Evolutionary conservation across 2,329 filamentous ascomycete genomes (phyloP), one percentile per base, ranked within the genome.

Genomic region (Exserohilum turcica): DNA sequence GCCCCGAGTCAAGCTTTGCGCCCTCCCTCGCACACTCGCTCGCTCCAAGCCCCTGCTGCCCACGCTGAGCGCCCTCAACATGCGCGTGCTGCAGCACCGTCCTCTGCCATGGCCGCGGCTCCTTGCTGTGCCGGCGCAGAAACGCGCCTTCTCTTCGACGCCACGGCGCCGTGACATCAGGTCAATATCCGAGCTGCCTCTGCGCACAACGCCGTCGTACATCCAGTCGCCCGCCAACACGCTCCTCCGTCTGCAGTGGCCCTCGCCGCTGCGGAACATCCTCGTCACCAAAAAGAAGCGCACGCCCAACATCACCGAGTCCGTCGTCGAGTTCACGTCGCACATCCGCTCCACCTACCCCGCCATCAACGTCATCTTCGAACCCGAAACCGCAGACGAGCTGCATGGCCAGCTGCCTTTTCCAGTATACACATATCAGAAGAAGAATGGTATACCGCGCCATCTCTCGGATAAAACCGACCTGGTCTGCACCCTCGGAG

Each of bases 401-500:
- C 78, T 97, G 28, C 90, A 95, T 71, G 79, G 85, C 3, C 78
- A 79, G 2, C 79, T 97, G 5, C 75, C 85, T 3, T 92, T 92
- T 59, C 89, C 92, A 8, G 48, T 80, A 72, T 81, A 79, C 59
- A 66, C 74, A 1, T 73, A 68, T 65, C 28, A 73, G 61, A 68
- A 38, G 3, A 42, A 43, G 4, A 57, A 61, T 7, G 64, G 75
- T 79, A 28, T 80, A 78, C 63, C 65, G 15, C 54, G 56, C 6
- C 52, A 60, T 21, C 63, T 94, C 48, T 85, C 91, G 35, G 80
- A 86, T 52, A 96, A 94, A 77, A 88, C 95, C 54, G 94, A 99
- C 68, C 80, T 97, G 53, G 88, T 93, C 18, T 87, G 91, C 37
- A 97, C 94, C 0, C 85, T 99, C 43, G 94, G 94, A 47, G 94